Conservation (phyloP, 176 grass and related monocot genomes). For the Musa acuminata region DNA sequence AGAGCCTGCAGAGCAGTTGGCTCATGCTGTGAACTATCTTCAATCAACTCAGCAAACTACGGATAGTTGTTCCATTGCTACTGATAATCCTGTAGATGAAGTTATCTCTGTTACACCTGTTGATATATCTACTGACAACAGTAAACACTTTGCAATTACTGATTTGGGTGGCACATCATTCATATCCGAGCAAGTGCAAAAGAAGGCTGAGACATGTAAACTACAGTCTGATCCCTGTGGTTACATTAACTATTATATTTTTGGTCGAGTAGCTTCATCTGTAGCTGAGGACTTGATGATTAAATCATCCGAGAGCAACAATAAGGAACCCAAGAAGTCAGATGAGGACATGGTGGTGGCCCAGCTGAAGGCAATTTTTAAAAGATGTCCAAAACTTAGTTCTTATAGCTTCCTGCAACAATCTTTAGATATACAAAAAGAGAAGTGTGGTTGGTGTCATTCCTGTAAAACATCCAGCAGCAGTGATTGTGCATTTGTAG, state of each 20-base stretch:
- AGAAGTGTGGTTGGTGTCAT: slow-evolving; percentile 96
- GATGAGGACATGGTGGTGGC: slow-evolving; percentile 37
- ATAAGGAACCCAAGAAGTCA: slow-evolving; percentile 62
- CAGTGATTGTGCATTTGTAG: slow-evolving; percentile 65
- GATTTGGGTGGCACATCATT: slow-evolving; percentile 13
- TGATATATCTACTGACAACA: slow-evolving; percentile 20
- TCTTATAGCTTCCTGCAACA: slow-evolving; percentile 51
- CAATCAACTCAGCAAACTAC: slow-evolving; percentile 9
- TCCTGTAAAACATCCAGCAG: slow-evolving; percentile 59
- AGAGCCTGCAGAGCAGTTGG: slow-evolving; percentile 15
- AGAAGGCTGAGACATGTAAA: slow-evolving; percentile 28
- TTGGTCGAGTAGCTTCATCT: slow-evolving; percentile 76
- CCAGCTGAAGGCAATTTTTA: slow-evolving; percentile 62
- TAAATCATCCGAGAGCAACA: slow-evolving; percentile 45
- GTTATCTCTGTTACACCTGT: slow-evolving; percentile 24
- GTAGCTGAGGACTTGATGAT: slow-evolving; percentile 59
- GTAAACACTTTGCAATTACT: slow-evolving; percentile 6
- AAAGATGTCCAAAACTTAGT: slow-evolving; percentile 57
- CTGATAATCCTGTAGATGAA: slow-evolving; percentile 32
- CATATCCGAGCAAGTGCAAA: slow-evolving; percentile 16
- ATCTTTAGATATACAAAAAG: slow-evolving; percentile 57
- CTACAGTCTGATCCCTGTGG: slow-evolving; percentile 35
- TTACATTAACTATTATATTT: slow-evolving; percentile 85
- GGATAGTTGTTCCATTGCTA: slow-evolving; percentile 17
- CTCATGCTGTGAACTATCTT: slow-evolving; percentile 17